Conservation (phyloP, 345 rosid species). For the Aurinia saxatilis region DNA sequence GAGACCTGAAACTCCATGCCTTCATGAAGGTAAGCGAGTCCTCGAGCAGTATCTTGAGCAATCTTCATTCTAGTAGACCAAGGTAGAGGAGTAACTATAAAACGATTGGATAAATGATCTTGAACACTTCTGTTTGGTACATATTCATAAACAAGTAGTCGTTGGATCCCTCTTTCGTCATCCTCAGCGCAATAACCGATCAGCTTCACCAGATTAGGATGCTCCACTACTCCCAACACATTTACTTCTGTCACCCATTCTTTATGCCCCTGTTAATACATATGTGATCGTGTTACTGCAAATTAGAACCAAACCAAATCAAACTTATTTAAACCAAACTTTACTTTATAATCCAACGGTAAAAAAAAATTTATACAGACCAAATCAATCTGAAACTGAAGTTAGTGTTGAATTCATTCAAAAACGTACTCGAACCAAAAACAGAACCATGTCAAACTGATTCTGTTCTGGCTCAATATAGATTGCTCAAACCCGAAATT, state of each 20-base stretch:
- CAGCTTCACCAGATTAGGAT: constrained; percentile 84
- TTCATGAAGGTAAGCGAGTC: constrained; percentile 84
- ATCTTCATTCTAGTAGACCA: constrained; percentile 77
- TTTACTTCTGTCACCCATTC: constrained; percentile 98
- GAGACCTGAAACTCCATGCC: constrained; percentile 95
- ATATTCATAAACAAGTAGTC: constrained; percentile 79
- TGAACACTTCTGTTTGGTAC: constrained; percentile 88
- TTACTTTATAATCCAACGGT: too few relatives aligned
- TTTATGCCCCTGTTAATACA: constrained; percentile 72
- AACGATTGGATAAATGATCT: constrained; percentile 72
- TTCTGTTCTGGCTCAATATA: too few relatives aligned
- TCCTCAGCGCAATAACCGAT: constrained; percentile 94
- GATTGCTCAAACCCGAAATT: too few relatives aligned
- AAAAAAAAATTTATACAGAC: too few relatives aligned
- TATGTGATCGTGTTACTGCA: too few relatives aligned
- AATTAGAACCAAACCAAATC: not conserved
- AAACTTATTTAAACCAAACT: not conserved
- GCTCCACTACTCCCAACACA: constrained; percentile 90
- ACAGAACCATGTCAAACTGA: too few relatives aligned
- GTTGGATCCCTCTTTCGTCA: constrained; percentile 92
- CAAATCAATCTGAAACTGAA: too few relatives aligned
- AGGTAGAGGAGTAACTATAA: constrained; percentile 59
- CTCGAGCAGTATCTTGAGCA: constrained; percentile 82
- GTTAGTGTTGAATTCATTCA: too few relatives aligned
- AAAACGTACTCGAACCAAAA: too few relatives aligned